Conservation (phyloP, 75 land plant species). For the Isoetes taiwanensis region DNA sequence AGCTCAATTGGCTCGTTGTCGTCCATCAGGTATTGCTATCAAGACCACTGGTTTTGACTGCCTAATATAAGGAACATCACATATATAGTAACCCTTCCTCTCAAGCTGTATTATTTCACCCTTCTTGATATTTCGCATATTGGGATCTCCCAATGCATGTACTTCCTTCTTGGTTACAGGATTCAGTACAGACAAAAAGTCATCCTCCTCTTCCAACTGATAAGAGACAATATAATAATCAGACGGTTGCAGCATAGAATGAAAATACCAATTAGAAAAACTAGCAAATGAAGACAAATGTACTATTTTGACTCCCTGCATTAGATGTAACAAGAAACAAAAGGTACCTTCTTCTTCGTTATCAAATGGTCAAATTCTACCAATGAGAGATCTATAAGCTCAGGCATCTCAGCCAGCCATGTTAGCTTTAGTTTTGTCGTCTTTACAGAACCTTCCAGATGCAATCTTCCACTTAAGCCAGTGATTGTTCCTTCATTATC, state of each 20-base stretch:
- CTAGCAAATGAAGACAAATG: no score
- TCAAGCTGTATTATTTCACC: conserved; percentile 89
- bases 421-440: conserved; percentile 85
- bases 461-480: conserved; percentile 45
- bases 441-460: conserved; percentile 90
- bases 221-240: neutral
- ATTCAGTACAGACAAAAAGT: conserved; percentile 58
- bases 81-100: conserved; percentile 88
- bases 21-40: conserved; percentile 79
- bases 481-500: conserved; percentile 44
- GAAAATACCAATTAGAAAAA: no score
- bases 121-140: conserved; percentile 66
- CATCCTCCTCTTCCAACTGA: conserved; percentile 77
- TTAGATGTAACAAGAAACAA: neutral
- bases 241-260: no score
- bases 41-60: conserved; percentile 69
- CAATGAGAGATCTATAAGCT: conserved; percentile 50
- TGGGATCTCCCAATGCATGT: conserved; percentile 68
- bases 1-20: no score
- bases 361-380: conserved; percentile 69
- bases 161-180: conserved; percentile 54
- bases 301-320: neutral
- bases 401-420: conserved; percentile 72
- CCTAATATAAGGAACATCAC: conserved; percentile 66
- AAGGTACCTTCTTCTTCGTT: conserved; percentile 71